Conservation (phyloP, 345 rosid species). For the Noccaea caerulescens region DNA sequence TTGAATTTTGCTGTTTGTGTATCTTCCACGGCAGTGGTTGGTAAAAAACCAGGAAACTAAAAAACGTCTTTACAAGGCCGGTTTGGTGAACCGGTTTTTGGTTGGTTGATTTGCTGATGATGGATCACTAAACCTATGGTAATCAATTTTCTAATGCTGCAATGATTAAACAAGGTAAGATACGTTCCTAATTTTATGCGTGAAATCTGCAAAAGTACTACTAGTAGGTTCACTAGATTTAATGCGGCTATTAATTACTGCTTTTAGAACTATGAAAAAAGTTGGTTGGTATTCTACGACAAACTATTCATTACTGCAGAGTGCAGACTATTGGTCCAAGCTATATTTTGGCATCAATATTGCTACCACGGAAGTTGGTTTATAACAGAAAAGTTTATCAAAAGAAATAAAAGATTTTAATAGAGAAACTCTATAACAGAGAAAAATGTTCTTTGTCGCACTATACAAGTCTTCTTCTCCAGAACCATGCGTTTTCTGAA, state of each 20-base stretch:
- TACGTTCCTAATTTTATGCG: conserved; percentile 15
- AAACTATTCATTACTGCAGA: conserved; percentile 27
- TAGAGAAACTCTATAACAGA: no score
- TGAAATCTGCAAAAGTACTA: conserved; percentile 27
- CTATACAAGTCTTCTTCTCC: no score
- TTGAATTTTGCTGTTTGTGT: conserved; percentile 31
- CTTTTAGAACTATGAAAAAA: conserved; percentile 20
- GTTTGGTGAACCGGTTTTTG: conserved; percentile 17
- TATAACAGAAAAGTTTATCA: no score
- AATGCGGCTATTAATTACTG: conserved; percentile 38
- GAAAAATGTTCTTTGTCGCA: no score
- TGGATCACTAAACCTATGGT: conserved; percentile 11
- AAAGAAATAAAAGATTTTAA: no score
- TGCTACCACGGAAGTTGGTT: neutral
- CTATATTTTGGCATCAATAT: neutral
- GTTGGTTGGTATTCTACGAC: conserved; percentile 39
- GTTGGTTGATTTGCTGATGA: neutral
- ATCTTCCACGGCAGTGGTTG: conserved; percentile 28
- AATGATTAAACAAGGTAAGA: conserved; percentile 17
- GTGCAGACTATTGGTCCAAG: conserved; percentile 6
- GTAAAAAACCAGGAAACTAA: conserved; percentile 14
- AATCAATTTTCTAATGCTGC: neutral
- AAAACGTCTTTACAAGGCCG: conserved; percentile 1
- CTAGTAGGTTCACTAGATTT: conserved; percentile 31
- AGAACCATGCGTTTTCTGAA: no score